Percentiles rank a stretch among this genome's conserved stretches.
Conservation (phyloP, 176 grass and related monocot species). For the Pharus latifolius region DNA sequence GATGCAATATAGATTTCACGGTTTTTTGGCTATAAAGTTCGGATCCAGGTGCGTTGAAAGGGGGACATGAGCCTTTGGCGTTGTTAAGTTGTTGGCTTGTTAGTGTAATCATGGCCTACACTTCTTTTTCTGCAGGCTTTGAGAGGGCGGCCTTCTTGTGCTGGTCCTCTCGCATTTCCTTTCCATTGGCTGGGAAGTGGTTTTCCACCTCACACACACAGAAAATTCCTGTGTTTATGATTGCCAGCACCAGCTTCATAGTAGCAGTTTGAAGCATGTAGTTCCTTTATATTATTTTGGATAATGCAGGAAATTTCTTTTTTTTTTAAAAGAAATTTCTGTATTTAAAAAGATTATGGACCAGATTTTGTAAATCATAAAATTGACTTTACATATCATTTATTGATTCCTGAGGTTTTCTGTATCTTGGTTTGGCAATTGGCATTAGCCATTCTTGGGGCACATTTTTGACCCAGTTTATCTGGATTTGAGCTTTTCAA, state of each 20-base stretch:
- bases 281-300: no score
- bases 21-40: conserved; percentile 21
- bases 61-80: conserved; percentile 11
- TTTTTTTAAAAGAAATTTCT: no score
- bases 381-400: no score
- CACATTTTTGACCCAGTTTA: no score
- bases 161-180: neutral
- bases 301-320: no score
- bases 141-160: neutral
- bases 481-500: no score
- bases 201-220: conserved; percentile 5
- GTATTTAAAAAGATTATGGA: no score
- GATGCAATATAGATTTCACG: conserved; percentile 5
- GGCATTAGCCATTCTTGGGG: no score
- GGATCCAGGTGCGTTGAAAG: conserved; percentile 37
- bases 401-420: no score
- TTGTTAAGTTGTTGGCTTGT: conserved; percentile 17
- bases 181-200: conserved; percentile 17
- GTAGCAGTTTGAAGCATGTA: no score
- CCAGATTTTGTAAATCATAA: no score
- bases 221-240: neutral
- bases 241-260: conserved; percentile 5
- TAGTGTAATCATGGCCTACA: conserved; percentile 31
- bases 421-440: no score
- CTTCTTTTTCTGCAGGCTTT: conserved; percentile 3